These are phyloP conservation scores for Mycena maculata DNA, from an alignment of 768 basidiomycete species.

Conservation along the genomic window DNA sequence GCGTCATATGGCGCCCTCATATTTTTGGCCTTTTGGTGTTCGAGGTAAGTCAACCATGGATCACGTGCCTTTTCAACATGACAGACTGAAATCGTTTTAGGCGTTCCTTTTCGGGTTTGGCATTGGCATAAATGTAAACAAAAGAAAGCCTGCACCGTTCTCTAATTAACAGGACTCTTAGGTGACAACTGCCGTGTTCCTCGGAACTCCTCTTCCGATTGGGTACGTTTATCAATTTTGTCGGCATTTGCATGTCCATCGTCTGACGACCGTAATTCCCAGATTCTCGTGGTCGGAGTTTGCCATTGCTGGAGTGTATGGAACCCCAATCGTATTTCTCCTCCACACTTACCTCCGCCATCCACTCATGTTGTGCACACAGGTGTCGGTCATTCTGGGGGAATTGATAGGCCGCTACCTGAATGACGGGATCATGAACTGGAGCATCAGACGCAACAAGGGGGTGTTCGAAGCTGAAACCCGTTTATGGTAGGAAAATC, in stretches of 20 bases:
- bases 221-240: conserved; percentile 58
- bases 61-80: no score
- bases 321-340: conserved; percentile 62
- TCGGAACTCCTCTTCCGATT: conserved; percentile 63
- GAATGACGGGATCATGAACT: conserved; percentile 65
- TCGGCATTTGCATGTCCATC: background rate
- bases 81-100: conserved; percentile 44
- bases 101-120: conserved; percentile 71
- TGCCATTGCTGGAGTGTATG: conserved; percentile 64
- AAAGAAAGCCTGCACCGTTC: background rate
- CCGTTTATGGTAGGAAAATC: conserved; percentile 57
- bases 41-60: conserved; percentile 54
- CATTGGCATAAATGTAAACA: conserved; percentile 71
- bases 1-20: conserved; percentile 70
- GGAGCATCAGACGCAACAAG: conserved; percentile 58
- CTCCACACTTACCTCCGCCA: background rate
- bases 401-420: conserved; percentile 63
- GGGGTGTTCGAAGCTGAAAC: conserved; percentile 72
- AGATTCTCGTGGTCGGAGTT: conserved; percentile 47
- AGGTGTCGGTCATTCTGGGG: conserved; percentile 65
- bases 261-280: background rate
- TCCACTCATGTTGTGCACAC: conserved; percentile 7
- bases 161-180: conserved; percentile 36
- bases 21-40: conserved; percentile 62
- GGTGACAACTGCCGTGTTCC: conserved; percentile 76